Percentiles rank a stretch among this genome's conserved stretches.
These are phyloP conservation scores for Lodderomyces parapsilosis DNA, from an alignment of 1,139 yeast genomes.

Conservation along the genomic window DNA sequence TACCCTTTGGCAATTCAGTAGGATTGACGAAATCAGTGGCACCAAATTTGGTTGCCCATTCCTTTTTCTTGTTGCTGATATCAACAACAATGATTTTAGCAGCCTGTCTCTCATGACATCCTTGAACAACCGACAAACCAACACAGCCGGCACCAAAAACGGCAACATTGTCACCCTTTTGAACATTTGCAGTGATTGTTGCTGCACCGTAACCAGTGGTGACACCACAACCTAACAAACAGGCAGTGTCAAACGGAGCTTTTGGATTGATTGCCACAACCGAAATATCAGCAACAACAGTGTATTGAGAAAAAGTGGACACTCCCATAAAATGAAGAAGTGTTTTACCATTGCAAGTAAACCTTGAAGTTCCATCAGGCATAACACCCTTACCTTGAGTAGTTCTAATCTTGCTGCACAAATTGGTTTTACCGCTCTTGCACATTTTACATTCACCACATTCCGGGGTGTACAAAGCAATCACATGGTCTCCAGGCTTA, in stretches of 20 bases:
- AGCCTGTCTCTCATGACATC: constrained; percentile 83
- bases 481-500: constrained; percentile 84
- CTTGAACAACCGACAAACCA: constrained; percentile 93
- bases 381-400: constrained; percentile 30
- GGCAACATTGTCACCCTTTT: constrained; percentile 91
- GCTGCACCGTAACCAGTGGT: constrained; percentile 99
- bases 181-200: constrained; percentile 87
- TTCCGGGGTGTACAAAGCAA: constrained; percentile 94
- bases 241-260: constrained; percentile 83
- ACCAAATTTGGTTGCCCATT: constrained; percentile 87
- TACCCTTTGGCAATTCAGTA: constrained; percentile 65
- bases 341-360: constrained; percentile 79
- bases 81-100: constrained; percentile 83
- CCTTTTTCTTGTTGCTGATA: constrained; percentile 77
- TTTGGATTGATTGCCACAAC: constrained; percentile 85
- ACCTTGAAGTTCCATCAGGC: constrained; percentile 94
- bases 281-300: constrained; percentile 97
- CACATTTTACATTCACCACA: constrained; percentile 95
- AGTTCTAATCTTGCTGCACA: constrained; percentile 87
- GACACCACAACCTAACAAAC: constrained; percentile 96
- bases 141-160: constrained; percentile 98
- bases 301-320: constrained; percentile 93
- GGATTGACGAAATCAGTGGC: constrained; percentile 96
- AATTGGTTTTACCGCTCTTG: constrained; percentile 90
- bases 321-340: constrained; percentile 95